These are phyloP conservation scores for Aspergillus udagawae DNA, from an alignment of 2,329 filamentous ascomycete genomes.

Conservation along the genomic window DNA sequence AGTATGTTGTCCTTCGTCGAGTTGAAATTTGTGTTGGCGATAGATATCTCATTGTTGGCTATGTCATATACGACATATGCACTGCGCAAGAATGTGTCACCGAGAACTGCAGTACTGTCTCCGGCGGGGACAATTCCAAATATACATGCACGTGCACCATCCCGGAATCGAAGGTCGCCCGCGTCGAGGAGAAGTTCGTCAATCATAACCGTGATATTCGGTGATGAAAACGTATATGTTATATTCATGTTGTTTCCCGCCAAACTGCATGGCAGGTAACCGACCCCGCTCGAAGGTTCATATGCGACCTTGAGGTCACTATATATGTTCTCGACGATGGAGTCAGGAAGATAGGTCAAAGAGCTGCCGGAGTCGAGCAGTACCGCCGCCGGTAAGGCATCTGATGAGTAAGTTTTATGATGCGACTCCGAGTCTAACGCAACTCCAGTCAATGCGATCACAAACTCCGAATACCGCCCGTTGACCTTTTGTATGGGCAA, in stretches of 20 bases:
- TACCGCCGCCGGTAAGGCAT: slow-evolving; percentile 38
- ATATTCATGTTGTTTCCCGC: slow-evolving; percentile 48
- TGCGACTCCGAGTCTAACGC: slow-evolving; percentile 30
- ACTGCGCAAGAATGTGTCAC: slow-evolving; percentile 60
- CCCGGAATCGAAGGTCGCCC: slow-evolving; percentile 35
- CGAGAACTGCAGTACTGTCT: slow-evolving; percentile 49
- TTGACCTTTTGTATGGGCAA: slow-evolving; percentile 59
- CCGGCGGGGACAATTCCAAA: slow-evolving; percentile 51
- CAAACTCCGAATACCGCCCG: slow-evolving; percentile 58
- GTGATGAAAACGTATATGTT: slow-evolving; percentile 55
- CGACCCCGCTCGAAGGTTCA: slow-evolving; percentile 49
- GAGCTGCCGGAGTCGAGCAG: slow-evolving; percentile 38
- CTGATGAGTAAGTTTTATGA: slow-evolving; percentile 29
- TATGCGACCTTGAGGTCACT: slow-evolving; percentile 57
- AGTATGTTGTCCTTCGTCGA: slow-evolving; percentile 46
- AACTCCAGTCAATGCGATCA: slow-evolving; percentile 64
- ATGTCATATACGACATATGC: slow-evolving; percentile 63
- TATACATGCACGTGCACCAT: slow-evolving; percentile 37
- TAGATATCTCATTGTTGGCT: slow-evolving; percentile 55
- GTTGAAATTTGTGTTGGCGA: slow-evolving; percentile 61
- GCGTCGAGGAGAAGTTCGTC: slow-evolving; percentile 54
- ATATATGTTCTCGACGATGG: slow-evolving; percentile 48
- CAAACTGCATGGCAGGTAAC: slow-evolving; percentile 52
- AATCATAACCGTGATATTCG: slow-evolving; percentile 52
- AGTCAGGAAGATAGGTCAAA: slow-evolving; percentile 37